Percentiles rank a stretch among this genome's conserved stretches.
phyloP scores from a whole-genome alignment of 148 eudicot species.

The Rhododendron vialii region DNA sequence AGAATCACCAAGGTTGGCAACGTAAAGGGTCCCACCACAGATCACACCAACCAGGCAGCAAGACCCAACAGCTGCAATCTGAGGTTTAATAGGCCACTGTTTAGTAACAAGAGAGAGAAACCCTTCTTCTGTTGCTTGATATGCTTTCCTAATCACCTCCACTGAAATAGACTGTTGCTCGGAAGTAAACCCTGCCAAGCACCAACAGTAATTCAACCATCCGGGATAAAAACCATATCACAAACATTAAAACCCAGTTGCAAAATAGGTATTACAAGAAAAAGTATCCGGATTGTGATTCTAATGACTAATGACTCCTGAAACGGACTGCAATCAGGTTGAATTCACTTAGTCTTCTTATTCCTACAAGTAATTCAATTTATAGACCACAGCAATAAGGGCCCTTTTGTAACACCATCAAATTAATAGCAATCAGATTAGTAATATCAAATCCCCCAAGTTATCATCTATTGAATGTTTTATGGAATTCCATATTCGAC shows the following conservation, averaged over 20 bases:
- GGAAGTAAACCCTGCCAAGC: slow-evolving; percentile 50
- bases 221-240: slow-evolving; percentile 1
- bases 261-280: not conserved
- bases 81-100: slow-evolving; percentile 75
- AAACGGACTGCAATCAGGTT: not conserved
- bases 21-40: slow-evolving; percentile 55
- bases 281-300: not conserved
- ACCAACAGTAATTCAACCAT: not conserved
- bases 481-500: not conserved
- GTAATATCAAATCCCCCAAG: not conserved
- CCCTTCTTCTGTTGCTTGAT: slow-evolving; percentile 86
- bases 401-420: not conserved
- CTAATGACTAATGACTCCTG: not conserved
- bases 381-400: not conserved
- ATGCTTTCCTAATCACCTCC: slow-evolving; percentile 70
- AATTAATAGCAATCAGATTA: not conserved
- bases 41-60: slow-evolving; percentile 79
- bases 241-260: not conserved
- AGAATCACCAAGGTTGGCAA: slow-evolving; percentile 79
- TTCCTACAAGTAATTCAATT: not conserved
- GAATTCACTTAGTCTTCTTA: not conserved
- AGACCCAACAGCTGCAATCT: slow-evolving; percentile 84
- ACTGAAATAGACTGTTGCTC: slow-evolving; percentile 73
- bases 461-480: not conserved
- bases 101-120: slow-evolving; percentile 64